phyloP scores from a whole-genome alignment of 176 grass and related monocot species.

The Panicum miliaceum region DNA sequence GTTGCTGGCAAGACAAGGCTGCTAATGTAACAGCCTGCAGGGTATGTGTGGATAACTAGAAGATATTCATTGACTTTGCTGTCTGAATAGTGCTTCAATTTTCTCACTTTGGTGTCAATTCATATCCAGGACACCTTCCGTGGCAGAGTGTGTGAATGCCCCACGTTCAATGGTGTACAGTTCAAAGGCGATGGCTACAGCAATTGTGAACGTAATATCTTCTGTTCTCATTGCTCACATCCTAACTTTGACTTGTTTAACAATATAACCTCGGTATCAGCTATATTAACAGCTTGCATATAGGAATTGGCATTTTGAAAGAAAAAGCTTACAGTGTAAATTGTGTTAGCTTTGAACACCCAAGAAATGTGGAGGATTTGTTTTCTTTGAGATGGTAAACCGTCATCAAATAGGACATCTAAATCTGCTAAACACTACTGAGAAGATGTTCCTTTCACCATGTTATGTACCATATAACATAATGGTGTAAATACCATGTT shows the following conservation, averaged over 20 bases:
- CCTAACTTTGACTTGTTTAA: background rate
- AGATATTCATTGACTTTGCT: constrained; percentile 23
- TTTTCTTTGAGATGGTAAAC: constrained; percentile 18
- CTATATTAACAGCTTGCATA: constrained; percentile 13
- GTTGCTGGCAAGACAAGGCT: constrained; percentile 91
- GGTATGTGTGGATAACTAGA: constrained; percentile 52
- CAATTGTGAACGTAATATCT: constrained; percentile 75
- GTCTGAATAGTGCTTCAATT: constrained; percentile 16
- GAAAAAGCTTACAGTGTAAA: constrained; percentile 1
- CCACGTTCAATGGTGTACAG: constrained; percentile 73
- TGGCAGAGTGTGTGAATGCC: constrained; percentile 90
- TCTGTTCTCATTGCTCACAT: constrained; percentile 28
- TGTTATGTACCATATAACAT: background rate
- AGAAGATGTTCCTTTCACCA: background rate
- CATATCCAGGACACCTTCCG: constrained; percentile 82
- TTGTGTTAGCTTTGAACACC: constrained; percentile 24
- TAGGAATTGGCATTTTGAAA: background rate
- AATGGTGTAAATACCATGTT: background rate
- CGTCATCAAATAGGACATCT: background rate
- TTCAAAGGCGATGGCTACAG: constrained; percentile 92
- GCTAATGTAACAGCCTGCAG: constrained; percentile 89
- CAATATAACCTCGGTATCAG: constrained; percentile 8
- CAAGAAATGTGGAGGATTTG: background rate
- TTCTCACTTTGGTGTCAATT: constrained; percentile 24
- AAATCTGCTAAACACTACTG: background rate